Conservation (phyloP, 345 rosid species). For the Eucalyptus marginata region DNA sequence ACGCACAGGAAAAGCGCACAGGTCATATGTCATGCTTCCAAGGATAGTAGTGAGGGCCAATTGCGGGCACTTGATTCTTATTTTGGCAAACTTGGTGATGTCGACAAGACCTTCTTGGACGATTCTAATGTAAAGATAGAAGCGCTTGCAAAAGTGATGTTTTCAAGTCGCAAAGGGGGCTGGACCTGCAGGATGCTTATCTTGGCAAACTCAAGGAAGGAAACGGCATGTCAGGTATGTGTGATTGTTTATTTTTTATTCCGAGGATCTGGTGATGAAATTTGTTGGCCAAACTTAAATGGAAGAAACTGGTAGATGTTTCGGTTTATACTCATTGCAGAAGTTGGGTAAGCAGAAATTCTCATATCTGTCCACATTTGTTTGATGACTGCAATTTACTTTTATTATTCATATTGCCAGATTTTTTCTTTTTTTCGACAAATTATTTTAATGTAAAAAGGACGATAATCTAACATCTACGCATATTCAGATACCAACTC, state of each 20-base stretch:
- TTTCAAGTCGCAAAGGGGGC: slow-evolving; percentile 11
- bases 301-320: background rate
- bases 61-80: slow-evolving; percentile 57
- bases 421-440: background rate
- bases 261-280: background rate
- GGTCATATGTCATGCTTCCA: slow-evolving; percentile 4
- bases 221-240: background rate
- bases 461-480: background rate
- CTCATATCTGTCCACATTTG: background rate
- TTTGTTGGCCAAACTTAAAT: background rate
- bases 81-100: slow-evolving; percentile 36
- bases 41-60: slow-evolving; percentile 13
- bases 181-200: slow-evolving; percentile 36
- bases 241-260: background rate
- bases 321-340: background rate
- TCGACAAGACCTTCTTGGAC: background rate
- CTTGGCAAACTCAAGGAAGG: slow-evolving; percentile 42
- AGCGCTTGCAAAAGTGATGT: background rate
- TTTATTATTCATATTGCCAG: background rate
- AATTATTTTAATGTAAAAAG: background rate
- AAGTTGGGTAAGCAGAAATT: background rate
- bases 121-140: slow-evolving; percentile 1
- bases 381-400: background rate
- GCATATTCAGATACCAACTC: slow-evolving; percentile 14
- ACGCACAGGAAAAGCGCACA: background rate